A percentile compares a stretch with the other conserved stretches of the same genome.
Evolutionary conservation across 352 stramenopile species (phyloP).

Genomic region (Phytophthora constricta): DNA sequence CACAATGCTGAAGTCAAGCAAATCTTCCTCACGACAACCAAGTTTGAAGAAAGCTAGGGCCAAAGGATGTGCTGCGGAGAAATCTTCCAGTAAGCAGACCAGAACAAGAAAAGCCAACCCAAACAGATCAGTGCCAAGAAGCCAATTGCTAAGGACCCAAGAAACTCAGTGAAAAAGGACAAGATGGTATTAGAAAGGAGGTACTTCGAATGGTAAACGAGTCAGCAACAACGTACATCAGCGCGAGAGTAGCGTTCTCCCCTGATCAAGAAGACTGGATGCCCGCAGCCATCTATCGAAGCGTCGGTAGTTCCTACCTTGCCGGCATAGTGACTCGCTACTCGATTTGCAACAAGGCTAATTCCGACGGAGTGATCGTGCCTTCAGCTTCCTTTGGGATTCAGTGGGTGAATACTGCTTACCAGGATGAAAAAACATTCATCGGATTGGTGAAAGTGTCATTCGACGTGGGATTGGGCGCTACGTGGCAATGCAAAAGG

Average conservation of each 20-base stretch:
- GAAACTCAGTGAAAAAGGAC: too few relatives aligned
- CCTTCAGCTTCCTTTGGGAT: neutral
- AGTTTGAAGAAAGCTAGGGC: too few relatives aligned
- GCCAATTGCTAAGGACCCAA: too few relatives aligned
- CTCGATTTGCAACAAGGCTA: neutral
- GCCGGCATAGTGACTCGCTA: neutral
- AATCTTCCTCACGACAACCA: too few relatives aligned
- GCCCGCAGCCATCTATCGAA: neutral
- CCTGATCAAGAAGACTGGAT: neutral
- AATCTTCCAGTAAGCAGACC: too few relatives aligned
- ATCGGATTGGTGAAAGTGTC: neutral
- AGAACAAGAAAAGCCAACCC: too few relatives aligned
- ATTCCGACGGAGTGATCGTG: neutral
- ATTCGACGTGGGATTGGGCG: conserved; percentile 1
- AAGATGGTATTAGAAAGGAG: too few relatives aligned
- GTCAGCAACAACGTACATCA: too few relatives aligned
- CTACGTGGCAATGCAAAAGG: conserved; percentile 2
- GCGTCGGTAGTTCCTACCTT: neutral
- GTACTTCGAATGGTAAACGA: too few relatives aligned
- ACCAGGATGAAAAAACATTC: conserved; percentile 7
- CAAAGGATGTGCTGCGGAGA: too few relatives aligned
- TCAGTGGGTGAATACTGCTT: neutral
- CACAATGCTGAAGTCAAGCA: too few relatives aligned
- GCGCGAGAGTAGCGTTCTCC: neutral
- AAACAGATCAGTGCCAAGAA: too few relatives aligned